Evolutionary conservation across 2,329 filamentous ascomycete genomes (phyloP), one percentile per base, ranked within the genome.

Genomic region (Ilyonectria sp.): DNA sequence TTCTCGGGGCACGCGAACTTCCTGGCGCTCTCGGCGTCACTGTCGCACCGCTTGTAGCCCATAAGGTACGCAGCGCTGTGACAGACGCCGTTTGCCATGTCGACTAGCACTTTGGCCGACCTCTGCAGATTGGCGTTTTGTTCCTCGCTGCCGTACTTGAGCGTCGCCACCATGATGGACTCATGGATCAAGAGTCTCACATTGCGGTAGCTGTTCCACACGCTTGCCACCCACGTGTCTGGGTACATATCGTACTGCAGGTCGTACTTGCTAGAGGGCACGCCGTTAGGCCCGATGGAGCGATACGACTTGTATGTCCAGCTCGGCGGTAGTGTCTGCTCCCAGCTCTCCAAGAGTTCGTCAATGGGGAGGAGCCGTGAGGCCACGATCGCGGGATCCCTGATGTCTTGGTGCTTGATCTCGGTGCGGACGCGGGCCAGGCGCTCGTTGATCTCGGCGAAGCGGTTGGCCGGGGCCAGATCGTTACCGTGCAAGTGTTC

Each of bases 131-230:
- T 43, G 0, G 15, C 35, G 21, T 63, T 66, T 1, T 74, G 53
- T 0, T 62, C 10, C 2, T 44, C 35, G 0, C 67, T 70, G 2
- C 69, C 71, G 47, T 70, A 50, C 4, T 67, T 69, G 2, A 72
- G 60, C 0, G 69, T 62, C 2, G 70, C 69, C 2, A 49, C n/a
- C 1, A 74, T 65, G 9, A 74, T 66, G 3, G 70, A 65, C 58
- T 74, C 70, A 11, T 74, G 71, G 17, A 74, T 70, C 1, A 74
- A 11, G 0, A 74, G 55, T 4, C 71, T 49, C 1, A 69, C 53
- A 2, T 67, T 72, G 11, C 70, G 65, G 50, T 74, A 74, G 35
- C 67, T 71, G 43, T 74, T 74, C 72, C 72, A 74, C 1, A 71
- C 49, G 29, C 59, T 67, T 5, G 71, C 72, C 19, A 73, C 55